Conservation (phyloP, 2,329 filamentous ascomycete species). For the Rhytidhysteron rufulum region DNA sequence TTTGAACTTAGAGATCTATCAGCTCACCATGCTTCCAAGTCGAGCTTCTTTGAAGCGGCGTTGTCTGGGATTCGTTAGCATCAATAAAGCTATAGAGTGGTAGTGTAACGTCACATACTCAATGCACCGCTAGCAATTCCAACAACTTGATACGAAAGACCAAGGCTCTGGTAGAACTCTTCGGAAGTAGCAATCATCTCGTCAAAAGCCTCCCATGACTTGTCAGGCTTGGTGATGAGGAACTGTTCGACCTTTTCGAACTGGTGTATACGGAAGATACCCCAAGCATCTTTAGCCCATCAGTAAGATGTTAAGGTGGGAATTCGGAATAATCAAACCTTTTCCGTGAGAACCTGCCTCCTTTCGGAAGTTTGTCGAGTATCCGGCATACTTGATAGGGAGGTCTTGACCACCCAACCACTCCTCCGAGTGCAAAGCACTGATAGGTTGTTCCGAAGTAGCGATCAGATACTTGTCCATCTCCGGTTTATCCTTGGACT, state of each 20-base stretch:
- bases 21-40: conserved; percentile 94
- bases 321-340: too few species aligned
- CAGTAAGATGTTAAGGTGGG: too few species aligned
- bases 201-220: conserved; percentile 91
- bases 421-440: conserved; percentile 86
- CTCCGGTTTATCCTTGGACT: conserved; percentile 72
- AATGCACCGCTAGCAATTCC: conserved; percentile 94
- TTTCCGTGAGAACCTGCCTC: background rate
- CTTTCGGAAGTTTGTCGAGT: conserved; percentile 82
- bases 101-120: conserved; percentile 42
- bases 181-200: conserved; percentile 88
- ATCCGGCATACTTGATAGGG: conserved; percentile 84
- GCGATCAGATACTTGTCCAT: conserved; percentile 83
- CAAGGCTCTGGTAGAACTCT: conserved; percentile 89
- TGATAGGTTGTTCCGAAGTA: conserved; percentile 92
- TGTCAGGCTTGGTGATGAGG: conserved; percentile 68
- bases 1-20: too few species aligned
- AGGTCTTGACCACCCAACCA: conserved; percentile 84
- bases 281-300: conserved; percentile 95
- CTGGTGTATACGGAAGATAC: conserved; percentile 95
- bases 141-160: conserved; percentile 86
- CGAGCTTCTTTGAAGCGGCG: conserved; percentile 73
- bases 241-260: conserved; percentile 66
- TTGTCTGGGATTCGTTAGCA: conserved; percentile 22
- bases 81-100: background rate